phyloP scores from a whole-genome alignment of 140 eudicot species.

The Eryngium alpinum region DNA sequence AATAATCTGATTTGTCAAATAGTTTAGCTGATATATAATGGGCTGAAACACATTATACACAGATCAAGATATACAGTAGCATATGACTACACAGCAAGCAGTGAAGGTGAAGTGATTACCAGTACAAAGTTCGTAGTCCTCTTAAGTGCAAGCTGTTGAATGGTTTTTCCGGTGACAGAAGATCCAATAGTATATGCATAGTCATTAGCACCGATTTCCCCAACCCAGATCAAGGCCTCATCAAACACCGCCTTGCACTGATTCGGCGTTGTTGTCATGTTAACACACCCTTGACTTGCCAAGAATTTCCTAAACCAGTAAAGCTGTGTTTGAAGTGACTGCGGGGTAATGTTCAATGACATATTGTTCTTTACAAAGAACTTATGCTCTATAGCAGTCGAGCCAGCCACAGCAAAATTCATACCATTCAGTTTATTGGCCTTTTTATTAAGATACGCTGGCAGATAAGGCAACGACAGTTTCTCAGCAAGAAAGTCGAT shows the following conservation, averaged over 20 bases:
- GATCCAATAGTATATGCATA: constrained; percentile 55
- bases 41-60: no score
- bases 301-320: constrained; percentile 49
- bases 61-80: no score
- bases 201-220: constrained; percentile 95
- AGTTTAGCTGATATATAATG: background rate
- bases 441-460: constrained; percentile 48
- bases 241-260: constrained; percentile 47
- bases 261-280: constrained; percentile 20
- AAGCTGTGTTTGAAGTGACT: constrained; percentile 61
- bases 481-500: constrained; percentile 66
- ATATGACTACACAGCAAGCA: no score
- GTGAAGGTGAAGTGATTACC: constrained; percentile 25
- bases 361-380: constrained; percentile 67
- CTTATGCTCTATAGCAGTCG: constrained; percentile 61
- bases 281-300: constrained; percentile 45
- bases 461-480: constrained; percentile 59
- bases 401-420: constrained; percentile 81
- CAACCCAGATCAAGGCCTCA: constrained; percentile 91
- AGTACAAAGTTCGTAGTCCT: constrained; percentile 51
- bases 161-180: constrained; percentile 30
- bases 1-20: background rate
- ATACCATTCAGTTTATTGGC: constrained; percentile 43
- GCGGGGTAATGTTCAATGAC: constrained; percentile 42
- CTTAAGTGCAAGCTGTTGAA: constrained; percentile 49